Evolutionary conservation across 2,329 filamentous ascomycete species (phyloP), one percentile per base, ranked within the genome.

Genomic region (Calonectria pauciramosa): DNA sequence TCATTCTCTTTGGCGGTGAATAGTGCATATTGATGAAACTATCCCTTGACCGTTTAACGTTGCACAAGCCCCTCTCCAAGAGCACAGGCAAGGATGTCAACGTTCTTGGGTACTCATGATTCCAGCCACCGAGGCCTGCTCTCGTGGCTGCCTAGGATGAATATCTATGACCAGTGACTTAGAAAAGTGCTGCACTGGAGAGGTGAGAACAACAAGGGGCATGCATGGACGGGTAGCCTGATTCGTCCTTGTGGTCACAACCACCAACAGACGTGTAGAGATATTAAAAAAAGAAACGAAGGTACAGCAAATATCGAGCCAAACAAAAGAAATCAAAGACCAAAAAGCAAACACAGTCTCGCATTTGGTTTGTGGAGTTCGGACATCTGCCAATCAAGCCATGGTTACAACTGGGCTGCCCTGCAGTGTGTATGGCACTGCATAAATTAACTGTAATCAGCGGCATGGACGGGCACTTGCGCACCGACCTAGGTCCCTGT

Each of bases 21-120:
- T 41, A 63, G 36, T 28, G 36, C 56, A 63, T 63, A 30, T 26
- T 30, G 56, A 63, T 63, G 56, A 63, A 63, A 63, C 56, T 38
- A 30, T 8, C 56, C 56, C 56, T 63, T 26, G 56, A 14, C 16
- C 34, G n/a, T 28, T 63, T 28, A 36, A 18, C 13, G 56, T 63
- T 38, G 36, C 34, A 28, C 34, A 63, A 20, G 23, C 56, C 36
- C 34, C 56, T 28, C 56, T 41, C 7, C 16, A 18, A 18, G 18
- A 41, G 56, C 36, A 63, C 56, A 41, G 20, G 36, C 56, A 63
- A 63, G 36, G 56, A 23, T 38, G n/a, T 3, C 56, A 38, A 26
- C 8, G 13, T 38, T 7, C 6, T 41, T 63, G n/a, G 34, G 36
- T 11, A 30, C 23, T 18, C 38, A 20, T 28, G 56, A 63, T 63